Evolutionary conservation across 2,329 filamentous ascomycete genomes (phyloP), one percentile per base, ranked within the genome.

Genomic region (Penicillium glabrum): DNA sequence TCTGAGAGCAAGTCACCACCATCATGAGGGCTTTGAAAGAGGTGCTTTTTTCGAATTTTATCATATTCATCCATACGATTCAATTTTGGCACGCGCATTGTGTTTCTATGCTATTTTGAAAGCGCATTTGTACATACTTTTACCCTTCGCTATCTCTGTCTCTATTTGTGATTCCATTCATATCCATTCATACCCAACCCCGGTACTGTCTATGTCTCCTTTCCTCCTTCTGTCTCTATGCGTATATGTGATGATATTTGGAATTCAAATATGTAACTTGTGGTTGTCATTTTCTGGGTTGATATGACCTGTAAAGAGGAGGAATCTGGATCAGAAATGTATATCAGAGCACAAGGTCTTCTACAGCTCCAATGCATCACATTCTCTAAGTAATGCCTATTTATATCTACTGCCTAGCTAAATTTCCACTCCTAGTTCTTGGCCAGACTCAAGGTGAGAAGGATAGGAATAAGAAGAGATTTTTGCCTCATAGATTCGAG

Each of bases 1-100:
- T 23, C 51, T 26, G 55, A 58, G n/a, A 53, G 35, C 48, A 55
- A 53, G 23, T 46, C 51, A 6, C 45, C 47, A 16, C 37, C 48
- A 16, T 54, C 54, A 37, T 51, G 43, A 47, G 19, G 10, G 1
- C 35, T 41, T 7, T 26, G 24, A 26, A 26, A 1, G 24, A 26
- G 24, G 24, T 26, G 26, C 26, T 41, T 23, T 29, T 13, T 46
- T n/a, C 23, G 9, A 3, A 16, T n/a, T 9, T 26, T 10, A 14
- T 13, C 14, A 4, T 14, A 48, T 48, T 8, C 26, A 14, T 21
- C 10, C 26, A 43, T 43, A 39, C 7, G 16, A 19, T 13, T n/a
- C 23, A 19, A 26, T 41, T 41, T 26, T 27, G 24, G 19, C 21
- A 13, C n/a, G 9, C 31, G 21, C 31, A 27, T 50, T 13, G 13